These are phyloP conservation scores for Candida pseudoviswanathii DNA, from an alignment of 1,139 yeast species.

Conservation along the genomic window DNA sequence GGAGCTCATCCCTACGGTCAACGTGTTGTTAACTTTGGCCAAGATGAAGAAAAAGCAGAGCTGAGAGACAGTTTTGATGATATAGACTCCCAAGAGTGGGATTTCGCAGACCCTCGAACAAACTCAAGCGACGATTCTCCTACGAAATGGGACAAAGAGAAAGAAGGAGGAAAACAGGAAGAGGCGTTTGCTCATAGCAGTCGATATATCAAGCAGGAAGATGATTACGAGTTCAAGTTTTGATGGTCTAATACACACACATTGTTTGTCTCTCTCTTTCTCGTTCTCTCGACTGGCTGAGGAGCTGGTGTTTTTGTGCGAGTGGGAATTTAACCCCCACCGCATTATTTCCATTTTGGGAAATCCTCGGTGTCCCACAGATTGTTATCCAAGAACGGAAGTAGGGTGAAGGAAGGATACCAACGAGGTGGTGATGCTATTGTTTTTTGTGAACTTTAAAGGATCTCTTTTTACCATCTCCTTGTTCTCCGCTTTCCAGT, in stretches of 20 bases:
- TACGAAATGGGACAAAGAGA: background rate
- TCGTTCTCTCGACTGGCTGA: background rate
- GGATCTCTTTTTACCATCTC: too few species aligned
- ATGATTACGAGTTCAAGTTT: background rate
- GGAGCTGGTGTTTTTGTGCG: too few species aligned
- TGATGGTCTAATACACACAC: background rate
- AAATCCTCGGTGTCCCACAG: background rate
- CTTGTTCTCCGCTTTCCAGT: background rate
- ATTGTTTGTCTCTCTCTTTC: background rate
- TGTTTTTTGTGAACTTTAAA: background rate
- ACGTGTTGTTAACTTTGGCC: background rate
- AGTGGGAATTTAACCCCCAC: background rate
- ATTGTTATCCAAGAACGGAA: background rate
- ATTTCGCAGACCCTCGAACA: constrained; percentile 10
- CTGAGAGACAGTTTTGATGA: constrained; percentile 17
- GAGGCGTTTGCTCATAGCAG: background rate
- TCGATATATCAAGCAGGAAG: background rate
- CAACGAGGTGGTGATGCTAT: too few species aligned
- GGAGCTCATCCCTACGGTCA: background rate
- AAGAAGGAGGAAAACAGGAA: background rate
- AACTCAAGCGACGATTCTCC: background rate
- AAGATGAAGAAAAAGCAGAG: constrained; percentile 2
- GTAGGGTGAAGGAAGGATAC: background rate
- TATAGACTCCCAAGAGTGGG: constrained; percentile 16
- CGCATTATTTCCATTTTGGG: constrained; percentile 1